Evolutionary conservation across 225 moss, liverwort and hornwort genomes (phyloP).

Genomic region (Straminergon stramineum): DNA sequence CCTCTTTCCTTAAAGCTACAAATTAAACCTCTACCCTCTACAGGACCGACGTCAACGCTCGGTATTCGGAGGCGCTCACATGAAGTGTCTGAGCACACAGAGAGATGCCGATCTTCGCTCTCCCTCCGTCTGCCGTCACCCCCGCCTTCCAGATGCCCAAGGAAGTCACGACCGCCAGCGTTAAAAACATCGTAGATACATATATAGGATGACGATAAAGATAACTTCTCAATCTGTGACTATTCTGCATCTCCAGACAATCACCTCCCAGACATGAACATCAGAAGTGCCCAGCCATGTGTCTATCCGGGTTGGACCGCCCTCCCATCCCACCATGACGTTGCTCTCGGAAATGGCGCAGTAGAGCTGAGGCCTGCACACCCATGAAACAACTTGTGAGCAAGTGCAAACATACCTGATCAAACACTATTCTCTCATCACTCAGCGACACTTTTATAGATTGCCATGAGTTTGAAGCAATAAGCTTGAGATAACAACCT

Average conservation of each 20-base stretch:
- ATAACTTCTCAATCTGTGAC: background rate
- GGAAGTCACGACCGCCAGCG: background rate
- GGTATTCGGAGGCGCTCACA: constrained; percentile 2
- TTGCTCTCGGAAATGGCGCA: constrained; percentile 95
- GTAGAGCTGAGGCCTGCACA: constrained; percentile 80
- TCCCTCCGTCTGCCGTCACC: background rate
- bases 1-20: background rate
- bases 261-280: background rate
- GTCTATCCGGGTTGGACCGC: constrained; percentile 68
- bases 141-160: background rate
- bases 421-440: background rate
- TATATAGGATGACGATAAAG: constrained; percentile 1
- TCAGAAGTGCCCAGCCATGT: constrained; percentile 55
- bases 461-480: background rate
- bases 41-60: constrained; percentile 3
- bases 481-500: background rate
- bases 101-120: background rate
- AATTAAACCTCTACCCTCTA: constrained; percentile 8
- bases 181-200: constrained; percentile 17
- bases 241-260: background rate
- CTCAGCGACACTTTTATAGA: background rate
- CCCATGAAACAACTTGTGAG: background rate
- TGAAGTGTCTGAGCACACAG: background rate
- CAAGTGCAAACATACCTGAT: background rate
- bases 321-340: constrained; percentile 81